These are phyloP conservation scores for Clausena lansium DNA, from an alignment of 345 rosid species.

Conservation along the genomic window DNA sequence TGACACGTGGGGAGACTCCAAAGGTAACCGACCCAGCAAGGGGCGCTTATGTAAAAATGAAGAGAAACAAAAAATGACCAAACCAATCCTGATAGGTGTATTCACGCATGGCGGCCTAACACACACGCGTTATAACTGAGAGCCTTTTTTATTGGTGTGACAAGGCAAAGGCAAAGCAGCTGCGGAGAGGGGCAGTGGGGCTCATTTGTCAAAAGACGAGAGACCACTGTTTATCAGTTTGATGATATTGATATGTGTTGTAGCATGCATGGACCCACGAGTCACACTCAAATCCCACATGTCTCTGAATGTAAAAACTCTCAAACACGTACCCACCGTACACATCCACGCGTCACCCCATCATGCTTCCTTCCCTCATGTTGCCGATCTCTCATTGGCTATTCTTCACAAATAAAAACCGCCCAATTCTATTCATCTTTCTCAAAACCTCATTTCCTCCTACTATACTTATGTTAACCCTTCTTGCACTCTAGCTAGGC, in stretches of 20 bases:
- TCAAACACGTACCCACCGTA: conserved; percentile 75
- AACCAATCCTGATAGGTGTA: conserved; percentile 61
- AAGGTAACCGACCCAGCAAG: conserved; percentile 27
- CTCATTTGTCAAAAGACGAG: background rate
- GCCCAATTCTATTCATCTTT: background rate
- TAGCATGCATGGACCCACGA: conserved; percentile 53
- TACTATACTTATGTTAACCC: too few relatives aligned
- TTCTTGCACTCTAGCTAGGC: too few relatives aligned
- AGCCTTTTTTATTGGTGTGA: conserved; percentile 36
- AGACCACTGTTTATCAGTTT: background rate
- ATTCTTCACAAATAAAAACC: conserved; percentile 6
- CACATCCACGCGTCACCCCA: conserved; percentile 50
- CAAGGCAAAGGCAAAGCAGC: background rate
- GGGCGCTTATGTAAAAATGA: background rate
- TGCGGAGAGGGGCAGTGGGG: background rate
- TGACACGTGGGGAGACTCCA: conserved; percentile 28
- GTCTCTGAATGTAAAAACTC: conserved; percentile 40
- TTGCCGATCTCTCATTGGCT: conserved; percentile 53
- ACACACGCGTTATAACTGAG: conserved; percentile 58
- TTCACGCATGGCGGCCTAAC: conserved; percentile 70
- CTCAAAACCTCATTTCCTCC: background rate
- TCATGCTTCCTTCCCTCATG: conserved; percentile 36
- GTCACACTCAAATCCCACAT: conserved; percentile 40
- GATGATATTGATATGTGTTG: conserved; percentile 29
- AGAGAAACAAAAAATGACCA: conserved; percentile 13